phyloP scores from a whole-genome alignment of 208 protist species.

The Leishmania guyanensis region DNA sequence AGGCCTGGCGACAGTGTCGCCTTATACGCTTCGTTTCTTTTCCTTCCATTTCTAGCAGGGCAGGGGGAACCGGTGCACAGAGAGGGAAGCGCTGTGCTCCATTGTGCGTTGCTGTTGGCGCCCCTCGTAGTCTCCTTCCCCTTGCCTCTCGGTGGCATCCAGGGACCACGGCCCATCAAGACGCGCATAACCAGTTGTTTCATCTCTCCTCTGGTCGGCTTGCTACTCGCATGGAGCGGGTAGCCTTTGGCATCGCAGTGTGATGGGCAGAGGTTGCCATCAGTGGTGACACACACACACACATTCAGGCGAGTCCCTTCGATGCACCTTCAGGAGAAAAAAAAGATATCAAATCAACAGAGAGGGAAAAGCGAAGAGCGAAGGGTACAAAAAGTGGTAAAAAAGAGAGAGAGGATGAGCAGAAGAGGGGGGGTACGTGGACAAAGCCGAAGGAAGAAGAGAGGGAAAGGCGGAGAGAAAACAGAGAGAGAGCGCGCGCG shows the following conservation, averaged over 20 bases:
- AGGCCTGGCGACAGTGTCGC: background rate
- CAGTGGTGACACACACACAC: background rate
- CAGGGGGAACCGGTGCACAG: background rate
- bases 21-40: background rate
- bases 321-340: background rate
- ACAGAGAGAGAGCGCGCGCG: background rate
- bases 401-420: background rate
- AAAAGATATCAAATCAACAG: background rate
- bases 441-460: constrained; percentile 3
- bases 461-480: background rate
- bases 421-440: background rate
- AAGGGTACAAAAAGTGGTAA: background rate
- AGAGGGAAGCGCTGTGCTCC: background rate
- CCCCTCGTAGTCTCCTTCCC: background rate
- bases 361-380: background rate
- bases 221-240: background rate
- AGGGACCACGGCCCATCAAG: background rate
- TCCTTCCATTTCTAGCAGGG: background rate
- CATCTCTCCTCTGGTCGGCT: background rate
- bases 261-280: background rate
- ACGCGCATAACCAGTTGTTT: background rate
- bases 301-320: background rate
- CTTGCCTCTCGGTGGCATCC: background rate
- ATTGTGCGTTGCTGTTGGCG: background rate
- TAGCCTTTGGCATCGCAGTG: background rate